Evolutionary conservation across 257 asterid species (phyloP), one percentile per base, ranked within the genome.

Genomic region (Jaltomata sinuosa): DNA sequence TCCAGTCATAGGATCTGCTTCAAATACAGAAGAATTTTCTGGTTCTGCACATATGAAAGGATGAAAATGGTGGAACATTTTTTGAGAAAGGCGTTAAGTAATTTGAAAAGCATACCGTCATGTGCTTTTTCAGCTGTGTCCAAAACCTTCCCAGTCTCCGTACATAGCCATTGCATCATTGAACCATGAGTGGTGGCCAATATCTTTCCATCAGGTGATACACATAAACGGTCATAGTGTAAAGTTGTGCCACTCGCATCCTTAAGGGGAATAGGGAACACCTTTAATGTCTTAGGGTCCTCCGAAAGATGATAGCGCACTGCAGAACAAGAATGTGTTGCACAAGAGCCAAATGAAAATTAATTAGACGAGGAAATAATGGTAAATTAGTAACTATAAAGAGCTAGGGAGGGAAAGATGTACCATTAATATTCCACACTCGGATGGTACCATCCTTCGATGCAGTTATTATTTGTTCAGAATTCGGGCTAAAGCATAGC

Each of bases 121-220:
- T 97, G 99, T 86, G 99, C 95, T 84, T 89, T 95, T 87, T 95
- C 98, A 89, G 98, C 97, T 34, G 92, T 92, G 88, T 95, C 99
- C 94, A 97, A 87, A 90, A 97, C 93, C 91, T 90, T 87, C 81
- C 99, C 99, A 11, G 95, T 94, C 89, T 92, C 99, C 14, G 92
- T 83, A 83, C 92, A 91, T 82, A 96, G 88, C 99, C 99, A 96
- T 89, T 96, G 99, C 89, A 97, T 69, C 62, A 92, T 92, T 81
- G 99, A 88, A 84, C 99, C 99, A 86, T 95, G 98, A 84, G 95
- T 89, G 47, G 95, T 93, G 67, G 94, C 97, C 87, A 97, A 90
- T 86, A 94, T 89, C 91, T 90, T 94, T 68, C 97, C 99, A 87
- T 97, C 98, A 57, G 99, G 97, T 61, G 99, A 97, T 67, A 97